Base-by-base conservation (phyloP, 2,329 filamentous ascomycete species). In the Epichloe sibirici region DNA sequence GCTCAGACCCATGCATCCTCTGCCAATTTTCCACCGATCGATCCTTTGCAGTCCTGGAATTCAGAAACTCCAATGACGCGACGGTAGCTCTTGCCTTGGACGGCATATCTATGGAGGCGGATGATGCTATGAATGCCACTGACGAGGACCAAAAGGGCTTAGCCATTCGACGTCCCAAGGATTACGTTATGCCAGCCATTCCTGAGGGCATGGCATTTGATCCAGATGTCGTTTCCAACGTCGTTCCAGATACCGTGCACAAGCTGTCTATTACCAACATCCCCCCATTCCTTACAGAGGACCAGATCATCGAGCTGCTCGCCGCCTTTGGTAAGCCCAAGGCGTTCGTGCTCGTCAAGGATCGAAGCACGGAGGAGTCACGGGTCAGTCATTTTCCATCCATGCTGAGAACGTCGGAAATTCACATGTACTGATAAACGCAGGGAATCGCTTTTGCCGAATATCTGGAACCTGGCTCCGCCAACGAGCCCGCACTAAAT, bases 381-480 rank as follows among this genome's bases (percentile, higher is more conserved):
- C 79, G 89, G 61, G 89, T 93, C 78, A 74, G 35, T 15, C 12
- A 6, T 15, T 46, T 15, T 12, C 5, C 6, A 38, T 12, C 21
- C 3, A 21, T 21, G 3, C 37, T 21, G 25, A 31, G 13, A 15
- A 13, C 17, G 48, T 40, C 54, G 55, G 55, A 65, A 70, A 67
- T 71, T 57, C 49, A 34, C 28, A 48, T 21, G 23, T 47, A 40
- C 51, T 52, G 39, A 55, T 31, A 9, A 28, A 25, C 40, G 35
- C 58, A 95, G 85, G 93, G 93, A 35, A 90, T 98, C 61, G 91
- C 91, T 0, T 98, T 98, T 73, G 95, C 89, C 70, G 94, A 98
- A 69, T 98, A 96, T 61, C 76, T 80, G 51, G 89, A 97, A 56
- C 78, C 88, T 7, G 66, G 77, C 8, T 55, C 58, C 17, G 78